phyloP scores from a whole-genome alignment of 1,284 basidiomycete species.

The Puccinia sorghi region DNA sequence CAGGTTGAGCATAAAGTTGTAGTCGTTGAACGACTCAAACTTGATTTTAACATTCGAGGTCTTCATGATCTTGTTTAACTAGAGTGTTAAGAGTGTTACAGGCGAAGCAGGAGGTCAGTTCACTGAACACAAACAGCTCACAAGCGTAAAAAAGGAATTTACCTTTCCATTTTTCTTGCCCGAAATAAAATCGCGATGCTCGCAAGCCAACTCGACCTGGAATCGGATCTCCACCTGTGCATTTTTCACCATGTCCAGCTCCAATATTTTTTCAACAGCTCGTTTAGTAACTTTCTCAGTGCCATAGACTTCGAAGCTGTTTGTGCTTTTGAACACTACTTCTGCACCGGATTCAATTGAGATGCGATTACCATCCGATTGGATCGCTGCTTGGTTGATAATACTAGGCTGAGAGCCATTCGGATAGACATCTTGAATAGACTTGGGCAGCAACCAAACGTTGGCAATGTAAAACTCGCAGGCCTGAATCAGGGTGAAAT shows the following conservation, averaged over 20 bases:
- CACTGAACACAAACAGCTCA: background rate
- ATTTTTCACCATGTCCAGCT: slow-evolving; percentile 61
- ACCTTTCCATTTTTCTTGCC: slow-evolving; percentile 97
- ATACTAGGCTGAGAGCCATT: slow-evolving; percentile 74
- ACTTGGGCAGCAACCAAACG: slow-evolving; percentile 89
- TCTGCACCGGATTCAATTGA: slow-evolving; percentile 80
- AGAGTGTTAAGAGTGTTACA: background rate
- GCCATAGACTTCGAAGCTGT: slow-evolving; percentile 98
- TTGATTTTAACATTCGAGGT: slow-evolving; percentile 95
- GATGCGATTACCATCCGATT: slow-evolving; percentile 80
- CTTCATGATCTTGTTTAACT: slow-evolving; percentile 94
- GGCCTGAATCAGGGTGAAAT: slow-evolving; percentile 64
- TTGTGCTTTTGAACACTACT: slow-evolving; percentile 85
- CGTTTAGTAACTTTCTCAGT: slow-evolving; percentile 85
- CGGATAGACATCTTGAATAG: slow-evolving; percentile 71
- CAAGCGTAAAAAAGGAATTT: background rate
- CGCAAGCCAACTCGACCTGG: slow-evolving; percentile 96
- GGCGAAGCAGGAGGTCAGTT: slow-evolving; percentile 22
- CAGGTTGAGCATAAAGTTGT: slow-evolving; percentile 95
- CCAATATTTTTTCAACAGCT: slow-evolving; percentile 71
- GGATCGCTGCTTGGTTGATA: slow-evolving; percentile 79
- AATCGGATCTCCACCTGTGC: slow-evolving; percentile 98
- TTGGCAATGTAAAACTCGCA: slow-evolving; percentile 95
- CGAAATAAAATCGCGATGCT: slow-evolving; percentile 96
- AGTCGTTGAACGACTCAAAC: slow-evolving; percentile 98